Percentiles rank a stretch among this genome's conserved stretches.
Evolutionary conservation across 2,329 filamentous ascomycete species (phyloP).

Genomic region (Scytalidium lignicola): DNA sequence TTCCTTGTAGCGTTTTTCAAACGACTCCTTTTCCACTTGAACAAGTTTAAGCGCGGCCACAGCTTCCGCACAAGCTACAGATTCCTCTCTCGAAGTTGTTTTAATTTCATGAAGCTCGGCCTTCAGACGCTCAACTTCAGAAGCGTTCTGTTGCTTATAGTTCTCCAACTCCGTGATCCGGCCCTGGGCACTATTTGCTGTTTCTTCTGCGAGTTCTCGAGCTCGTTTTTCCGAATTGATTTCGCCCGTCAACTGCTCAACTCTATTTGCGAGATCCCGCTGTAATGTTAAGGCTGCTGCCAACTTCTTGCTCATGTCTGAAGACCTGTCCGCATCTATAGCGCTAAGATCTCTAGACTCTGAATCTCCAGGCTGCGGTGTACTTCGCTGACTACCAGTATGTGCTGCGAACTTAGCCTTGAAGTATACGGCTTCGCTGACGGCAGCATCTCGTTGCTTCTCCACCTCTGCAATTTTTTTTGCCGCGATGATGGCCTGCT

Average conservation of each 20-base stretch:
- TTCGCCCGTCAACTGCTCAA: constrained; percentile 65
- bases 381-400: constrained; percentile 58
- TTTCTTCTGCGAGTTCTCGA: constrained; percentile 83
- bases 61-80: constrained; percentile 71
- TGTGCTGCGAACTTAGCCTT: constrained; percentile 88
- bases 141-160: constrained; percentile 76
- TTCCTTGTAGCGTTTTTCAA: constrained; percentile 64
- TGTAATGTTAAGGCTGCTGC: constrained; percentile 76
- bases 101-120: constrained; percentile 79
- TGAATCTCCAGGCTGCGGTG: constrained; percentile 51
- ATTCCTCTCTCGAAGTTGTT: constrained; percentile 73
- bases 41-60: constrained; percentile 69
- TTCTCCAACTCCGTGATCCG: constrained; percentile 79
- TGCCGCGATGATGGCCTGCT: constrained; percentile 78
- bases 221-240: constrained; percentile 76
- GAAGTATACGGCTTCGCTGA: constrained; percentile 90
- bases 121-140: constrained; percentile 80
- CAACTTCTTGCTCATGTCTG: constrained; percentile 75
- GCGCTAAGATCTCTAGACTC: constrained; percentile 55
- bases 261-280: constrained; percentile 70
- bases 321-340: constrained; percentile 54
- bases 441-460: constrained; percentile 88
- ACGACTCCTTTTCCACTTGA: constrained; percentile 79
- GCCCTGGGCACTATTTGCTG: constrained; percentile 73
- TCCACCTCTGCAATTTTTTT: constrained; percentile 91